Conservation (phyloP, 768 basidiomycete genomes). For the Tulasnella sp. region DNA sequence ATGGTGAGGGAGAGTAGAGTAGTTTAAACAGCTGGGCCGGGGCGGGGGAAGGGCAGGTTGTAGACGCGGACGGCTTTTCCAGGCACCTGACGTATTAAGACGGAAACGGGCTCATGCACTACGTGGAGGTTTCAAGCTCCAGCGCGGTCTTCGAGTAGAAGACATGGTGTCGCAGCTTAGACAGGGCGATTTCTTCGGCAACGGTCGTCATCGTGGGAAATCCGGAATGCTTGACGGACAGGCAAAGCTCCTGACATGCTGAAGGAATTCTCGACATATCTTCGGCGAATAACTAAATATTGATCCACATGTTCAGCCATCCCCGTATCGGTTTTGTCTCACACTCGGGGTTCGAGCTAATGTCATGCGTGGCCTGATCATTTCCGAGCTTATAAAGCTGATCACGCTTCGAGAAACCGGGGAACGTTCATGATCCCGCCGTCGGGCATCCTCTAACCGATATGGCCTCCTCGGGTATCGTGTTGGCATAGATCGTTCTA, state of each 20-base stretch:
- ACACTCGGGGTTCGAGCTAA: no score
- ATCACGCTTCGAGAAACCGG: no score
- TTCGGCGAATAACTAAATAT: neutral
- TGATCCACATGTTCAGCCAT: neutral
- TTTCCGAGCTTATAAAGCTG: no score
- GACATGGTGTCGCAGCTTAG: neutral
- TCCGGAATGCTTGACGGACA: conserved; percentile 1
- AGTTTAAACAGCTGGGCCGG: neutral
- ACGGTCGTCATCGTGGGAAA: neutral
- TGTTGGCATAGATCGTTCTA: no score
- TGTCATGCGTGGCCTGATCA: neutral
- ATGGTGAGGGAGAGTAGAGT: neutral
- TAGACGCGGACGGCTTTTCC: neutral
- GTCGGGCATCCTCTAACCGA: no score
- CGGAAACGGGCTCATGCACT: neutral
- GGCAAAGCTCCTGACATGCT: neutral
- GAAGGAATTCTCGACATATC: neutral
- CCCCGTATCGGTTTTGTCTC: no score
- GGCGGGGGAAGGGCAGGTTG: neutral
- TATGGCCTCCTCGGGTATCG: no score
- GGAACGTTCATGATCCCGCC: no score
- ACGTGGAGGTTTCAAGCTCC: neutral
- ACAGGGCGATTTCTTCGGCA: neutral
- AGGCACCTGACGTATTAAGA: neutral
- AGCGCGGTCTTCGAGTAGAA: neutral